These are phyloP conservation scores for Phylloporus arenicola DNA, from an alignment of 768 basidiomycete genomes.

Conservation along the genomic window DNA sequence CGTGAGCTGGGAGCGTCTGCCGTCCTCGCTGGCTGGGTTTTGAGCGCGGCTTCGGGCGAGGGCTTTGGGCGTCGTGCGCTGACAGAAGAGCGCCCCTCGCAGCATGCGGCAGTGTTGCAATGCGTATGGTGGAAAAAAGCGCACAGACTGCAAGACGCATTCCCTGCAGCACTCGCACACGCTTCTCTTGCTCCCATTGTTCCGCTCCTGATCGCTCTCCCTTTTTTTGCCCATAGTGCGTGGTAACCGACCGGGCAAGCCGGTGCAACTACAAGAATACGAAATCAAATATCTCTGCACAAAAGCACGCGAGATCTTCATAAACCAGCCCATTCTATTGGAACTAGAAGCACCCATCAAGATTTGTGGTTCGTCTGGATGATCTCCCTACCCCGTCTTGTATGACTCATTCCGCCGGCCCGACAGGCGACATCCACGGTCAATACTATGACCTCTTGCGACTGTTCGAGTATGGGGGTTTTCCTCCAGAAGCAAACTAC, in stretches of 20 bases:
- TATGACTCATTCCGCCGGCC: slow-evolving; percentile 22
- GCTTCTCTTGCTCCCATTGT: not conserved
- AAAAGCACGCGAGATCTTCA: slow-evolving; percentile 98
- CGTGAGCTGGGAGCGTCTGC: not conserved
- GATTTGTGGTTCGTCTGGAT: slow-evolving; percentile 79
- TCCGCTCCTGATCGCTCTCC: slow-evolving; percentile 11
- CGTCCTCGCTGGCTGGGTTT: slow-evolving; percentile 1
- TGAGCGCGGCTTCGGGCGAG: not conserved
- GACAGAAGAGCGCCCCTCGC: not conserved
- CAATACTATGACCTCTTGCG: slow-evolving; percentile 99
- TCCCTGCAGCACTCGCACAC: not conserved
- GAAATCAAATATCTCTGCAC: slow-evolving; percentile 99
- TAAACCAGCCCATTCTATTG: slow-evolving; percentile 95
- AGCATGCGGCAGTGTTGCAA: slow-evolving; percentile 17
- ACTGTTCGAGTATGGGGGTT: slow-evolving; percentile 98
- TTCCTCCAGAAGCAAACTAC: slow-evolving; percentile 99
- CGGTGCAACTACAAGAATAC: slow-evolving; percentile 96
- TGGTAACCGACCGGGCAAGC: slow-evolving; percentile 97
- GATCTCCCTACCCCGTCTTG: slow-evolving; percentile 2
- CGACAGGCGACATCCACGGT: slow-evolving; percentile 92
- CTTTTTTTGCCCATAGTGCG: slow-evolving; percentile 55
- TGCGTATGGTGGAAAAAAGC: slow-evolving; percentile 7
- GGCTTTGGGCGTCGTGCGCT: slow-evolving; percentile 7
- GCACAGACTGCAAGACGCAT: not conserved
- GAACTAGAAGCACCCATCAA: slow-evolving; percentile 99